phyloP scores from a whole-genome alignment of 164 flowering plant genomes.

The Macadamia tetraphylla region DNA sequence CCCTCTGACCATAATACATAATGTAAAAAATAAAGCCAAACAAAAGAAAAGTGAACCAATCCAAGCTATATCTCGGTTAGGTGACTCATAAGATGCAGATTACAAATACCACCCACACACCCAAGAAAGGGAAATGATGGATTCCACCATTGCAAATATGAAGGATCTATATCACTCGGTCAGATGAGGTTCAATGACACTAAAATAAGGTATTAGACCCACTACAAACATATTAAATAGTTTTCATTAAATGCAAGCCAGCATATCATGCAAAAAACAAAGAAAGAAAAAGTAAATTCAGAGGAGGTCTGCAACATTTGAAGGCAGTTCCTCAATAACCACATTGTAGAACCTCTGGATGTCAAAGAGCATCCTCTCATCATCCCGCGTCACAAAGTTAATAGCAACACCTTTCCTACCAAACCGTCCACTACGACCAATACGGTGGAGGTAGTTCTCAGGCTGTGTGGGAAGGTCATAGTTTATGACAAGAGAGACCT shows the following conservation, averaged over 20 bases:
- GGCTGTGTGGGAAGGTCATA: slow-evolving; percentile 86
- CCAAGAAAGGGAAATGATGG: background rate
- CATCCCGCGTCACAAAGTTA: slow-evolving; percentile 70
- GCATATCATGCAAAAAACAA: no score
- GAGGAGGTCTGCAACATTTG: slow-evolving; percentile 73
- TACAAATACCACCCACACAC: slow-evolving; percentile 2
- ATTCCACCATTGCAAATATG: slow-evolving; percentile 11
- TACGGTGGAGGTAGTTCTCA: slow-evolving; percentile 84
- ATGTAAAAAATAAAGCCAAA: background rate
- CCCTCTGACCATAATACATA: background rate
- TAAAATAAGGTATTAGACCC: background rate
- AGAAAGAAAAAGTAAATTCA: slow-evolving; percentile 17
- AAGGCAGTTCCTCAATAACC: slow-evolving; percentile 71
- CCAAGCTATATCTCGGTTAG: slow-evolving; percentile 6
- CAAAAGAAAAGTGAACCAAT: background rate
- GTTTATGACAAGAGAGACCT: slow-evolving; percentile 82
- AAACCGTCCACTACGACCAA: slow-evolving; percentile 83
- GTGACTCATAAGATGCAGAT: slow-evolving; percentile 7
- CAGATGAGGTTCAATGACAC: slow-evolving; percentile 3
- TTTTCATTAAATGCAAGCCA: no score
- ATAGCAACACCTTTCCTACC: slow-evolving; percentile 91
- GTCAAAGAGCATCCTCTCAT: slow-evolving; percentile 74
- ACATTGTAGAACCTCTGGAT: slow-evolving; percentile 79
- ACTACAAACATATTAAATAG: no score
- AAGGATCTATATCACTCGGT: slow-evolving; percentile 4